Conservation (phyloP, 306 rosid genomes). For the Vigna trinervia region DNA sequence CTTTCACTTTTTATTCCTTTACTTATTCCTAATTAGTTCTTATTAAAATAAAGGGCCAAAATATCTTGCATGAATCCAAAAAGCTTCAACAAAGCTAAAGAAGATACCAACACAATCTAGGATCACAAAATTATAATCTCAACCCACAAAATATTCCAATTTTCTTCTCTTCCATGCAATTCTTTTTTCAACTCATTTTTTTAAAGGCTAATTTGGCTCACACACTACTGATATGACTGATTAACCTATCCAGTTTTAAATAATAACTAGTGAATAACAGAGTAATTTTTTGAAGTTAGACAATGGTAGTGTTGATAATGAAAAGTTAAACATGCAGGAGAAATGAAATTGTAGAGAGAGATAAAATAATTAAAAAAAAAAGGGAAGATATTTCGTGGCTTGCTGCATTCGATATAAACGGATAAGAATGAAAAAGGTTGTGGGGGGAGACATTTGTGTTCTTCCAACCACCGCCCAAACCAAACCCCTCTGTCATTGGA, state of each 20-base stretch:
- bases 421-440: slow-evolving; percentile 58
- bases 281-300: too few relatives aligned
- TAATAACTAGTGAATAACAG: too few relatives aligned
- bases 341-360: slow-evolving; percentile 33
- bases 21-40: slow-evolving; percentile 51
- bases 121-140: slow-evolving; percentile 59
- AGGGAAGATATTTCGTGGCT: slow-evolving; percentile 23
- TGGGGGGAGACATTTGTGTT: slow-evolving; percentile 63
- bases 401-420: slow-evolving; percentile 48
- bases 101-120: slow-evolving; percentile 57
- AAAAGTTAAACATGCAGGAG: neutral
- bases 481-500: slow-evolving; percentile 52
- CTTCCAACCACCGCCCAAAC: slow-evolving; percentile 71
- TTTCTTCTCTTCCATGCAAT: too few relatives aligned
- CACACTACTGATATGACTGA: too few relatives aligned
- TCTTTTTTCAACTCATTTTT: too few relatives aligned
- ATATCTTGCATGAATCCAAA: slow-evolving; percentile 34
- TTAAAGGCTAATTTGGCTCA: too few relatives aligned
- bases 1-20: slow-evolving; percentile 49
- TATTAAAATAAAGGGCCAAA: slow-evolving; percentile 24
- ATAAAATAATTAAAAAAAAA: slow-evolving; percentile 31
- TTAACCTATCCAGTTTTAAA: too few relatives aligned
- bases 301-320: slow-evolving; percentile 8
- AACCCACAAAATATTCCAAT: slow-evolving; percentile 41
- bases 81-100: slow-evolving; percentile 44